These are phyloP conservation scores for Lachnellula cervina DNA, from an alignment of 2,329 filamentous ascomycete species.

Conservation along the genomic window DNA sequence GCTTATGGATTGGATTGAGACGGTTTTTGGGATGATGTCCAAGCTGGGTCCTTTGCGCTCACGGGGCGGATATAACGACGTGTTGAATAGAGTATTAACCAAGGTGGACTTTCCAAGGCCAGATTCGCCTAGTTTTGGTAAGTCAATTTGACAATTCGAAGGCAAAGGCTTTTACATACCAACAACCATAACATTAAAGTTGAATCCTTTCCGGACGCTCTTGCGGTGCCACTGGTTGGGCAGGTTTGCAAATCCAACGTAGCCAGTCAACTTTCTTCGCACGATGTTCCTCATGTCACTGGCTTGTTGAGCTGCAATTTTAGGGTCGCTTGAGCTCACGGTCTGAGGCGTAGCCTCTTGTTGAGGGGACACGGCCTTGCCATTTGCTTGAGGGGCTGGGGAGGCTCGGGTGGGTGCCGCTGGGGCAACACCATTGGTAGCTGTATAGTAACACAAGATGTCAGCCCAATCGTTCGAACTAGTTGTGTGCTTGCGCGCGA, in stretches of 20 bases:
- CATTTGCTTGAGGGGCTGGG: slow-evolving; percentile 27
- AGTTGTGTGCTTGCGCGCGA: slow-evolving; percentile 23
- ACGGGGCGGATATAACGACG: slow-evolving; percentile 95
- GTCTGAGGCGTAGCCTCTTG: slow-evolving; percentile 29
- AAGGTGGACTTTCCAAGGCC: slow-evolving; percentile 98
- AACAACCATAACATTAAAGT: slow-evolving; percentile 99
- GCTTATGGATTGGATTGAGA: slow-evolving; percentile 90
- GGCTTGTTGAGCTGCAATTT: slow-evolving; percentile 34
- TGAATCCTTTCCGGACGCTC: slow-evolving; percentile 99
- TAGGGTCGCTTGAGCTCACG: slow-evolving; percentile 33
- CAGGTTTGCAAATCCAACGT: slow-evolving; percentile 97
- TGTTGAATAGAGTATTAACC: slow-evolving; percentile 99
- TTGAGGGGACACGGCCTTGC: slow-evolving; percentile 24
- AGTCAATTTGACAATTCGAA: background rate
- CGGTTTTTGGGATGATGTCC: slow-evolving; percentile 98
- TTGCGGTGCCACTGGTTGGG: slow-evolving; percentile 99
- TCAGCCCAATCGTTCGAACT: slow-evolving; percentile 29
- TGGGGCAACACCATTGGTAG: slow-evolving; percentile 30
- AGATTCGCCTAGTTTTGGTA: slow-evolving; percentile 72
- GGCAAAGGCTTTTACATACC: slow-evolving; percentile 58
- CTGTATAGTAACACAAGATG: slow-evolving; percentile 32
- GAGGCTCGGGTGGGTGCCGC: slow-evolving; percentile 28
- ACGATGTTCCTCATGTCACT: slow-evolving; percentile 70
- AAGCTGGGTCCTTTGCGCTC: slow-evolving; percentile 96
- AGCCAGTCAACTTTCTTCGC: slow-evolving; percentile 94